Evolutionary conservation across 768 basidiomycete genomes (phyloP), one percentile per base, ranked within the genome.

Genomic region (Boletus edulis): DNA sequence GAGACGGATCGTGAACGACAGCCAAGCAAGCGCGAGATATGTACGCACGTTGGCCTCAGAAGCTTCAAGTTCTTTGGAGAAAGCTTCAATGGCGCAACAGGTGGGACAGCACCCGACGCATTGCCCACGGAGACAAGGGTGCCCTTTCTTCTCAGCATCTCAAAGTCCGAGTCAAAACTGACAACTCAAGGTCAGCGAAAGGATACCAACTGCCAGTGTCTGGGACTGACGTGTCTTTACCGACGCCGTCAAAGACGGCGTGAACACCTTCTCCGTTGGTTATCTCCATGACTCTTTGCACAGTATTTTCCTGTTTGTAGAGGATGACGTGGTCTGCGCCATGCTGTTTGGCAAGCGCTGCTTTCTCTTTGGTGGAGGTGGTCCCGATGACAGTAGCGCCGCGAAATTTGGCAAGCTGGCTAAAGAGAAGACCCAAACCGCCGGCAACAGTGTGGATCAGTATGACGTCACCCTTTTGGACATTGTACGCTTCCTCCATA

Each of bases 321-420:
- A 94, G 68, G 56, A 98, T 86, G 46, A 97, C 92, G 66, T 96
- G 85, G 66, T 91, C 84, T 0, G 93, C 91, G 12, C 96, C 96
- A 54, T 89, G 77, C 46, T 77, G 72, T 61, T 81, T 87, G 5
- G 93, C 96, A 35, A 94, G 68, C 47, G 80, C 82, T 2, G 90
- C 91, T 71, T 99, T 99, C 63, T 85, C 89, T 20, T 75, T 67
- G 0, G 88, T 90, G 3, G 94, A 96, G 3, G 91, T 91, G 14
- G 95, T 98, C 2, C 93, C 96, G 62, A 99, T 96, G 24, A 98
- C 91, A 10, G 83, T 87, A 1, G 90, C 95, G 6, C 96, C 96
- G 18, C 83, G 76, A 42, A 77, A 74, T 66, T 83, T 86, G 38
- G 84, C 83, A 32, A 90, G 67, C 73, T 96, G 87, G 10, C 81